A percentile compares a stretch with the other conserved stretches of the same genome.
Conservation (phyloP, 352 stramenopile species). For the Thalassiosira exigua region DNA sequence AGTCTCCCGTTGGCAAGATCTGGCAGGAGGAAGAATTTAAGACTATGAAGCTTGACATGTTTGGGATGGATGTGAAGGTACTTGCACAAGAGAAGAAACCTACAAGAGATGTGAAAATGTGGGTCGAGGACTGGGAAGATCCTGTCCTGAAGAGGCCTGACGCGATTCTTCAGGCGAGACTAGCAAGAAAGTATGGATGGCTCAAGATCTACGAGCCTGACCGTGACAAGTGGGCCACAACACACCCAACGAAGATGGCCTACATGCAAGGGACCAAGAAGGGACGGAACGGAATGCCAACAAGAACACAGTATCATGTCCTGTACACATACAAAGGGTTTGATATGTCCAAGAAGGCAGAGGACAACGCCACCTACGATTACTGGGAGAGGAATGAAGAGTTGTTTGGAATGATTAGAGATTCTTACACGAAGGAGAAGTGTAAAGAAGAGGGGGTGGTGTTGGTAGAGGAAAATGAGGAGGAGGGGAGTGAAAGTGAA, state of each 20-base stretch:
- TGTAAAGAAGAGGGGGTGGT: no score
- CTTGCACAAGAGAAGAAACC: not conserved
- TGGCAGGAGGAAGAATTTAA: slow-evolving; percentile 21
- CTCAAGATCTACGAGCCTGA: not conserved
- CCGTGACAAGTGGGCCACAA: not conserved
- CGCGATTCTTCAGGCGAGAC: not conserved
- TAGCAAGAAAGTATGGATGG: slow-evolving; percentile 6
- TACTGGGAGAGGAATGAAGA: not conserved
- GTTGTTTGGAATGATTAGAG: not conserved
- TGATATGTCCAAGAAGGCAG: not conserved
- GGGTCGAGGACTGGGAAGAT: slow-evolving; percentile 26
- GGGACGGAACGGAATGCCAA: not conserved
- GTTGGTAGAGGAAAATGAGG: no score
- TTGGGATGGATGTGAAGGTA: not conserved
- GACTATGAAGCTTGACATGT: slow-evolving; percentile 2
- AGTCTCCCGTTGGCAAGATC: not conserved
- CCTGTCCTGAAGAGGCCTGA: slow-evolving; percentile 8
- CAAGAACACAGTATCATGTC: no score
- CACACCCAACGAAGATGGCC: slow-evolving; percentile 3
- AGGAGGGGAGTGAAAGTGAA: no score
- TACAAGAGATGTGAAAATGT: slow-evolving; percentile 9
- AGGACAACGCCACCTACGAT: not conserved
- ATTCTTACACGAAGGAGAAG: not conserved
- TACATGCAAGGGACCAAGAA: not conserved
- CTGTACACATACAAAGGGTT: not conserved